A percentile compares a stretch with the other conserved stretches of the same genome.
Conservation (phyloP, 305 asterid genomes). For the Stenogyne calaminthoides region DNA sequence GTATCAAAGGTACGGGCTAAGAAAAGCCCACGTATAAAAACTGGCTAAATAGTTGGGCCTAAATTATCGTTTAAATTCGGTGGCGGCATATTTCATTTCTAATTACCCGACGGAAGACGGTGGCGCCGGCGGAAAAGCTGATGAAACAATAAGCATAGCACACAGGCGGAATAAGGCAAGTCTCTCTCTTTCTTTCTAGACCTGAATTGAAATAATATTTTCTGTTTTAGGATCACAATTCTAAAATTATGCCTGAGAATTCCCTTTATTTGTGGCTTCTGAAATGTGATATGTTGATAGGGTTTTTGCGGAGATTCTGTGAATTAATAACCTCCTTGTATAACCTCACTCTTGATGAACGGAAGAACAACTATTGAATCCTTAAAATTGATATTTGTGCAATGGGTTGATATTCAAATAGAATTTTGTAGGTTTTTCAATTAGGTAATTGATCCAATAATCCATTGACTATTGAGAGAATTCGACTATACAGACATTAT, state of each 20-base stretch:
- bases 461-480: too few species aligned
- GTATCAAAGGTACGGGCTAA: too few species aligned
- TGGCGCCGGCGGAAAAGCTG: background rate
- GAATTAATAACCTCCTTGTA: background rate
- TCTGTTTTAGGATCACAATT: background rate
- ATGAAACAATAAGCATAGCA: background rate
- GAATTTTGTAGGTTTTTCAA: background rate
- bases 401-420: background rate
- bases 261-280: too few species aligned
- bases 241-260: too few species aligned
- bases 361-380: background rate
- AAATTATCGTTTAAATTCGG: background rate
- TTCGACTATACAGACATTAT: background rate
- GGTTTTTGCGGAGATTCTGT: background rate
- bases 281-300: background rate
- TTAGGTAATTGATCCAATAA: background rate
- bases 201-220: background rate
- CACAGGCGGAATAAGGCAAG: background rate
- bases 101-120: background rate
- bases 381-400: background rate
- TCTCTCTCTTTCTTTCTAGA: background rate
- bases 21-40: background rate
- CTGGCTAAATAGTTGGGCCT: background rate
- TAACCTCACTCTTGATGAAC: background rate
- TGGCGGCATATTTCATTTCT: background rate